Evolutionary conservation across 1,139 yeast species (phyloP), one percentile per base, ranked within the genome.

Genomic region (Pichia cactophila): DNA sequence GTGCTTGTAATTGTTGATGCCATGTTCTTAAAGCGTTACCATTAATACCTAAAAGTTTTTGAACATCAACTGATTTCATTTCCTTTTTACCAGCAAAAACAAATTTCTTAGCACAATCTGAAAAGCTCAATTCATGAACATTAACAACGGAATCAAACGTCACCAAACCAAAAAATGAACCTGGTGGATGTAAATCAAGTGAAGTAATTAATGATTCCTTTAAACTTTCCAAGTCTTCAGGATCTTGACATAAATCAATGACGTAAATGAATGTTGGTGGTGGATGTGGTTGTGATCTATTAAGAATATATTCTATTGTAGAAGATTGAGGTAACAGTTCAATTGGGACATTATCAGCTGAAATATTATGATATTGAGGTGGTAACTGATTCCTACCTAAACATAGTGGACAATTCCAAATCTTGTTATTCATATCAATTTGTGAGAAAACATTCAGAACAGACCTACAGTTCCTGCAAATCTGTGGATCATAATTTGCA

Each of bases 111-210:
- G 80, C 81, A 65, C 94, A 81, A 37, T 80, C 75, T 51, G 83
- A 80, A 61, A 85, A 83, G 35, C 92, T 92, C 58, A 92, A 73
- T 69, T 94, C 98, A 67, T 92, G 95, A 49, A 94, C 87, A 65
- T 89, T 95, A 52, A 90, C 89, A 78, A 88, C 90, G 41, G 96
- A 90, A 50, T 97, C 98, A 66, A 78, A 92, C 40, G 97, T 90
- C 62, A 92, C 80, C 61, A 92, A 77, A 45, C 97, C 97, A 53
- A 92, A 83, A 54, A 90, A 75, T 2, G 97, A 94, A 63, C 92
- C 89, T 43, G 96, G 95, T 33, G 99, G 99, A 62, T 92, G 78
- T 59, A 87, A 72, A 50, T 88, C 78, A 59, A 94, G 75, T 14
- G 95, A 81, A 52, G 88, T 82, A 50, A 89, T 80, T 61, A 92